Evolutionary conservation across 768 basidiomycete species (phyloP), one percentile per base, ranked within the genome.

Genomic region (Hirschioporus abietinus): DNA sequence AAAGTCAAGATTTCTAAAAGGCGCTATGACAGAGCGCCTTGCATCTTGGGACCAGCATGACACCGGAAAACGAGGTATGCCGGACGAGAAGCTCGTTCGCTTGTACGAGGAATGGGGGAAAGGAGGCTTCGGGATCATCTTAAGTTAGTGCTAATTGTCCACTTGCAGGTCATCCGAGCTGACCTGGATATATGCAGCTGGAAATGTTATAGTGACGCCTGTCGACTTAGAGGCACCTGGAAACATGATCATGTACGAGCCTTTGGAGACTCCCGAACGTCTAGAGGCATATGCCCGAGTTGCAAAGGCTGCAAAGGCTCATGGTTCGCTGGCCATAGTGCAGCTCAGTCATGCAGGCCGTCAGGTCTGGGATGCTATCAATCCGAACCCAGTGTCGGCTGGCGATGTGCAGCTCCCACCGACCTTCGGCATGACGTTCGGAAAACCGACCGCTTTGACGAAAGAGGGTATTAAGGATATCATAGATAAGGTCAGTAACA

Each of bases 11-110:
- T 30, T 76, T 63, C 69, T 76, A 73, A 76, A 76, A 67, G 76
- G 76, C 64, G 76, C 76, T 0, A 78, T 76, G 76, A 78, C 76
- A 6, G 76, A 76, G 60, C 74, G 77, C 15, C 72, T 76, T 58
- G 76, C 76, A 3, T 77, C 77, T 0, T 76, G 78, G 60, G 78
- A 76, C 0, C 58, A 73, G 18, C 68, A 67, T 30, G 73, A 78
- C 60, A 74, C 76, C 2, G 66, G 34, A 63, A 70, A 74, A 1
- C 76, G 76, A 7, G 76, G 76, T 20, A 70, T 68, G 25, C 76
- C 76, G 24, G 76, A 77, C 0, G 77, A 78, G 26, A 76, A 76
- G 64, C 75, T 76, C 10, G 52, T 75, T 58, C 73, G 76, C 25
- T 74, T 76, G 1, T 76, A 76, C 62, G 77, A 76, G 58, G 78